Evolutionary conservation across 345 rosid genomes (phyloP).

Genomic region (Conringia planisiliqua): DNA sequence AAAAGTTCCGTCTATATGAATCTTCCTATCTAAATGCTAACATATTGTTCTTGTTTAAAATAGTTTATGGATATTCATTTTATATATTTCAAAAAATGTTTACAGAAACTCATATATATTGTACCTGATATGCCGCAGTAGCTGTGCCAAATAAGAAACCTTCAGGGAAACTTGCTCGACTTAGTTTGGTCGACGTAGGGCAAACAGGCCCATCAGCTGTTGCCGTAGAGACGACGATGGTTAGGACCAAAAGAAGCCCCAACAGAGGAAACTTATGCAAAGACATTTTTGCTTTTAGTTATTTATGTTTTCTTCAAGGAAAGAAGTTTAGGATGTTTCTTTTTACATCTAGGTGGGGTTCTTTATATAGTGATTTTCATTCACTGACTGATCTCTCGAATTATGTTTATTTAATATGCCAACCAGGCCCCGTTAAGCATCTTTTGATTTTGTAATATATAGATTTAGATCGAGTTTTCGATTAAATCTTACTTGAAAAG

Average conservation of each 20-base stretch:
- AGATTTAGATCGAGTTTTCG: no score
- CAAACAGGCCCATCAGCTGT: conserved; percentile 24
- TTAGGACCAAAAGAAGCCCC: conserved; percentile 18
- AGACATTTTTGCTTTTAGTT: background rate
- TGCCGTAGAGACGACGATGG: background rate
- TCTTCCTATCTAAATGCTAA: background rate
- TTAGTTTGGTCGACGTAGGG: conserved; percentile 12
- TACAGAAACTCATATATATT: background rate
- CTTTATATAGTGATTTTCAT: background rate
- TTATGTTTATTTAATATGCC: no score
- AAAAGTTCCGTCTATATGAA: background rate
- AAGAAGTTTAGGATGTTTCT: background rate
- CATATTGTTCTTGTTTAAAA: background rate
- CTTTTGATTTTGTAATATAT: no score
- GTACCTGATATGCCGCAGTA: conserved; percentile 33
- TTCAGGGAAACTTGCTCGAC: conserved; percentile 20
- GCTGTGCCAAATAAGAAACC: conserved; percentile 36
- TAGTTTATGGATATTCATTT: background rate
- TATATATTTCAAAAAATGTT: background rate
- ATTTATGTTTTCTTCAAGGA: background rate
- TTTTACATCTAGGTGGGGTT: background rate
- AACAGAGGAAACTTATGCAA: conserved; percentile 18
- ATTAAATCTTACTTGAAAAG: no score
- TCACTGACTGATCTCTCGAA: background rate
- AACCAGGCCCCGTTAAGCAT: no score